Conservation (phyloP, 768 basidiomycete species). For the Amylocystis lapponica region DNA sequence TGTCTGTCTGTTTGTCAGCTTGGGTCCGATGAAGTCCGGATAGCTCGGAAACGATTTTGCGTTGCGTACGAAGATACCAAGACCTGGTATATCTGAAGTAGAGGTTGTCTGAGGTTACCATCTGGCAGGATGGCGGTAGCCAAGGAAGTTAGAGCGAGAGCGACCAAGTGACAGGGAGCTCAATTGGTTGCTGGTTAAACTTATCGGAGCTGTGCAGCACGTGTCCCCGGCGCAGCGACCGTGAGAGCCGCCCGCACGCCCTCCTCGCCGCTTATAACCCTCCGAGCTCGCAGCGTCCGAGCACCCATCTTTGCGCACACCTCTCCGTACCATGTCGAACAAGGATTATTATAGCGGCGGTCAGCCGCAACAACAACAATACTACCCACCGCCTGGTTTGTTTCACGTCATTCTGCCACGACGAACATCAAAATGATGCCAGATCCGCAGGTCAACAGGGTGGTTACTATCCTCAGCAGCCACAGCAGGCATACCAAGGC, state of each 20-base stretch:
- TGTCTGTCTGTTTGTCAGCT: too few species aligned
- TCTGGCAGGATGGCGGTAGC: too few species aligned
- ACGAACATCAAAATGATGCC: background rate
- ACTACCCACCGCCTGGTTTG: slow-evolving; percentile 50
- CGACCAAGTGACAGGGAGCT: too few species aligned
- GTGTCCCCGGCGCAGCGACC: background rate
- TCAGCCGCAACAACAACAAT: slow-evolving; percentile 49
- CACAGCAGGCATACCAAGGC: slow-evolving; percentile 59
- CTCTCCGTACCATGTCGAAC: slow-evolving; percentile 42
- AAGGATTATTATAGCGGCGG: slow-evolving; percentile 64
- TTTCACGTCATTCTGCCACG: background rate
- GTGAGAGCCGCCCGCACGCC: background rate
- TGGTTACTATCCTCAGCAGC: slow-evolving; percentile 71
- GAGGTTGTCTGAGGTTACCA: too few species aligned
- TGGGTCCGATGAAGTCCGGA: too few species aligned
- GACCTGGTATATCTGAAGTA: too few species aligned
- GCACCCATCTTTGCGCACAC: slow-evolving; percentile 9
- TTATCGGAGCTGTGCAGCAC: too few species aligned
- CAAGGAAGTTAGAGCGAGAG: too few species aligned
- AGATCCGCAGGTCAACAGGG: slow-evolving; percentile 47
- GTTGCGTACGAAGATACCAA: too few species aligned
- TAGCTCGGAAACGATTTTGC: too few species aligned
- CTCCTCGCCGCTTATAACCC: background rate
- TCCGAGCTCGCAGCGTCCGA: slow-evolving; percentile 1
- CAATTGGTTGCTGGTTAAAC: too few species aligned